Base-by-base conservation (phyloP, 2,329 filamentous ascomycete genomes). In the Botrytis pseudocinerea region DNA sequence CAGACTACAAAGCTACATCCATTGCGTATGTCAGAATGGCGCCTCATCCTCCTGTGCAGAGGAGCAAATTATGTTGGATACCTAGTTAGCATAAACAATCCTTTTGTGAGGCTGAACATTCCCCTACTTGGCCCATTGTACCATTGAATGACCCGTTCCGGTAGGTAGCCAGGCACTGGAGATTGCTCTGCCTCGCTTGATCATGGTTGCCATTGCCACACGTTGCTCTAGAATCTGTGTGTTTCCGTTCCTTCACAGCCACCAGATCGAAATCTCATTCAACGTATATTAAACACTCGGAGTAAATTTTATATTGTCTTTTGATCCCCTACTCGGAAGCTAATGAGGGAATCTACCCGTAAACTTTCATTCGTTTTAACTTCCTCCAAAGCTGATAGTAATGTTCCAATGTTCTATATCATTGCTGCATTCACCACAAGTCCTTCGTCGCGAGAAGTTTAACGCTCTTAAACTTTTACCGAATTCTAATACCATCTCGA, bases 201-300 rank as follows among this genome's bases (percentile, higher is more conserved):
- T 28, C 16, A 22, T 44, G 14, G 46, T 44, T 51, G 44, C 22
- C 63, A 38, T 51, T 28, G 51, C 25, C n/a, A 54, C 51, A 51
- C 63, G 20, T 54, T 20, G 22, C 44, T 51, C 22, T 57, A 18
- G 51, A 57, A n/a, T 54, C 62, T 32, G 59, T 38, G 14, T 32
- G 12, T 10, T 51, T 32, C 22, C 44, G 12, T 10, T 51, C 22
- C 22, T n/a, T 51, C 32, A 38, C 63, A 38, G 63, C 32, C 64
- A 54, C 35, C 64, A 20, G 64, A 68, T 68, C 35, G 22, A 40
- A 68, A 68, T 68, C 46, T 68, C 25, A 25, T 68, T 32, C 9
- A 54, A 65, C 44, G 22, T 40, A n/a, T 14, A 42, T 35, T 14
- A 51, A 20, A n/a, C 12, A 35, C 12, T 66, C 63, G 8, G 63